Conservation (phyloP, 2,329 filamentous ascomycete species). For the Monilinia fructicola region DNA sequence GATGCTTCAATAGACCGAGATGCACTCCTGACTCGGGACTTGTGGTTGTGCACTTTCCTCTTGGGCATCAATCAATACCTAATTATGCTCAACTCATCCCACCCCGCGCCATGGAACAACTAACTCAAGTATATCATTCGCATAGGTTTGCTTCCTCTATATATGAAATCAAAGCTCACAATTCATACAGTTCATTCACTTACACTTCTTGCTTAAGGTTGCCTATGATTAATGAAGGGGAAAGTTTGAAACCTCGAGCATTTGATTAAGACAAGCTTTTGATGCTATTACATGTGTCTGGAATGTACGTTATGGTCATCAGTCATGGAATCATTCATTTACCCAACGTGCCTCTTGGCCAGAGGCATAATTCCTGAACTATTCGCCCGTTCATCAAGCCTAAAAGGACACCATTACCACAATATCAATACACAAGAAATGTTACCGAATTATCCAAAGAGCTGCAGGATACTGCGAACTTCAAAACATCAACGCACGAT, state of each 20-base stretch:
- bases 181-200: neutral
- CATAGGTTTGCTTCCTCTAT: neutral
- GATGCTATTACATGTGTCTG: neutral
- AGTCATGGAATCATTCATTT: neutral
- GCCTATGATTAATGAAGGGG: neutral
- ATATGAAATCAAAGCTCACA: neutral
- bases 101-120: neutral
- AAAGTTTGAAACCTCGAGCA: neutral
- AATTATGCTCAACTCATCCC: neutral
- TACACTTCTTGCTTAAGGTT: neutral
- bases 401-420: neutral
- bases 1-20: conserved; percentile 7
- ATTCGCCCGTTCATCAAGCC: neutral
- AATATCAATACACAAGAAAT: neutral
- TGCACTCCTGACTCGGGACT: conserved; percentile 13
- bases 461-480: neutral
- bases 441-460: neutral
- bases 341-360: neutral
- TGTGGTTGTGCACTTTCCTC: neutral
- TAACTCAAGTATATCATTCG: neutral
- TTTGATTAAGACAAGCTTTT: conserved; percentile 3
- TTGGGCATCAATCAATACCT: conserved; percentile 19
- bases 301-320: neutral
- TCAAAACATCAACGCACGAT: neutral
- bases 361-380: neutral